Base-by-base conservation (phyloP, 768 basidiomycete species). In the Exidia glandulosa region DNA sequence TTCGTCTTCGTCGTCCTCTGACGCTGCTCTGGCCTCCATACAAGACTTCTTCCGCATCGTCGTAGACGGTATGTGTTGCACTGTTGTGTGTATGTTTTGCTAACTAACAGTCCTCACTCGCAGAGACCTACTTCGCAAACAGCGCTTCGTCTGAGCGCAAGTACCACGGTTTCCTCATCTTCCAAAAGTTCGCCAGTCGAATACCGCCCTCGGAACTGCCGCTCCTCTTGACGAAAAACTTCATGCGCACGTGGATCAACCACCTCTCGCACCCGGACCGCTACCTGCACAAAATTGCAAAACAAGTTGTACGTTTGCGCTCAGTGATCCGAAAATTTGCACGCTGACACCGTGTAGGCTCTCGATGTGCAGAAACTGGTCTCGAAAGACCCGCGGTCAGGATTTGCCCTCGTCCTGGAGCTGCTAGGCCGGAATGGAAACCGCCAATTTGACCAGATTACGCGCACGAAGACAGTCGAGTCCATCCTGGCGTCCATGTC, bases 201-300 rank as follows among this genome's bases (percentile, higher is more conserved):
- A 79, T 90, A 32, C 75, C 79, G 16, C 71, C 82, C 19, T 73
- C 80, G 50, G 86, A 83, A 58, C 77, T 95, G 65, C 87, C 90
- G 0, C 85, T 91, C 80, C 76, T 98, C 33, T 94, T 99, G 70
- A 94, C 90, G 23, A 87, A 87, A 66, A 94, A 96, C 70, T 90
- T 96, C 67, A 94, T 97, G 88, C 86, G 93, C 36, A 87, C 87
- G 36, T 95, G 94, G 91, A 94, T 95, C 61, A 95, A 95, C 69
- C 94, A 98, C 71, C 78, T 99, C 25, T 88, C 91, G 0, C 86
- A 90, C 58, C 79, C 79, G 50, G 94, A 97, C 71, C 82, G 93
- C 57, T 88, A 93, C 69, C 74, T 98, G 52, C 90, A 95, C 75
- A 94, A 91, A 72, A 86, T 87, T 19, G 91, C 95, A 2, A 81